Evolutionary conservation across 2,329 filamentous ascomycete genomes (phyloP).

Genomic region (Phialemoniopsis sp.): DNA sequence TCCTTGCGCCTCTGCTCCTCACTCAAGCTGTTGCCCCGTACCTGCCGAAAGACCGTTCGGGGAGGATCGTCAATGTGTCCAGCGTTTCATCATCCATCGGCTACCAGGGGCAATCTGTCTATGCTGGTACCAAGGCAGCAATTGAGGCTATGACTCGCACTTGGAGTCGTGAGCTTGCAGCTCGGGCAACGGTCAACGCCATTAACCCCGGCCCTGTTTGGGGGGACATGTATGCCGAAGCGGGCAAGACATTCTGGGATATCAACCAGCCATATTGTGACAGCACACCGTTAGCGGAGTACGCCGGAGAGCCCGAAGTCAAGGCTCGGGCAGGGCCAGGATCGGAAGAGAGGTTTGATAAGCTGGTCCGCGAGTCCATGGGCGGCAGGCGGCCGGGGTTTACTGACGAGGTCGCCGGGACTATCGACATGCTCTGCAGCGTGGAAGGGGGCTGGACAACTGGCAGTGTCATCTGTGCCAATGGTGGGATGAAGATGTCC

Average conservation of each 20-base stretch:
- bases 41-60: constrained; percentile 64
- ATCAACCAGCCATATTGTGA: constrained; percentile 23
- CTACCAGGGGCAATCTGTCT: constrained; percentile 49
- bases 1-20: constrained; percentile 74
- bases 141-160: constrained; percentile 56
- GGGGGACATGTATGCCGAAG: constrained; percentile 45
- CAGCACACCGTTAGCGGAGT: constrained; percentile 5
- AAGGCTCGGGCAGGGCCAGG: constrained; percentile 61
- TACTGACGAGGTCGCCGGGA: constrained; percentile 67
- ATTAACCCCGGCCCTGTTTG: constrained; percentile 54
- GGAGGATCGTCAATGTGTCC: constrained; percentile 50
- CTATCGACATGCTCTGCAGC: constrained; percentile 72
- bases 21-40: constrained; percentile 68
- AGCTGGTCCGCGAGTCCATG: constrained; percentile 54
- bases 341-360: constrained; percentile 55
- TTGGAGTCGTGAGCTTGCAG: constrained; percentile 52
- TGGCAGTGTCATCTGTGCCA: constrained; percentile 74
- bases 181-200: constrained; percentile 50
- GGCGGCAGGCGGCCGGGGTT: constrained; percentile 59
- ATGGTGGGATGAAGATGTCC: constrained; percentile 62
- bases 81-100: constrained; percentile 50
- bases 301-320: constrained; percentile 34
- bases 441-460: constrained; percentile 74
- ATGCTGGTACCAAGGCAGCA: constrained; percentile 55
- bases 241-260: constrained; percentile 34